These are phyloP conservation scores for Saccharomyces hybrid DNA, from an alignment of 1,139 yeast species.

Conservation along the genomic window DNA sequence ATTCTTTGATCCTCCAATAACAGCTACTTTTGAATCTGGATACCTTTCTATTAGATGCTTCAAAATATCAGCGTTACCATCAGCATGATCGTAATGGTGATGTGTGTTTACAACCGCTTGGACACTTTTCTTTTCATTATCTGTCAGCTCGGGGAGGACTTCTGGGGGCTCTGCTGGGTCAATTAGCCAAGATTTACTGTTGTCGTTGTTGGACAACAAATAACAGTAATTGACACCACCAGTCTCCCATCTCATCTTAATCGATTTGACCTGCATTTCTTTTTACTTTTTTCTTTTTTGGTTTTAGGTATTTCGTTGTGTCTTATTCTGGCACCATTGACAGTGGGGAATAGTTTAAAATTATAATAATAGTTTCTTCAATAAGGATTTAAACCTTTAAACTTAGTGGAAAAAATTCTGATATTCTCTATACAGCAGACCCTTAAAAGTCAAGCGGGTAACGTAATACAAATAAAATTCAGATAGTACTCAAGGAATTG, in stretches of 20 bases:
- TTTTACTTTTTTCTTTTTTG: constrained; percentile 1
- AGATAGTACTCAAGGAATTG: not conserved
- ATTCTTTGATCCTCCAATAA: constrained; percentile 66
- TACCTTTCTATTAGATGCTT: constrained; percentile 22
- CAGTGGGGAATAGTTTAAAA: not conserved
- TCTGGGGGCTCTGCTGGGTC: constrained; percentile 88
- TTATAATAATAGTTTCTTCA: no score
- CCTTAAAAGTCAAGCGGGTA: not conserved
- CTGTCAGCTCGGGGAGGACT: constrained; percentile 34
- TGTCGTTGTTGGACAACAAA: constrained; percentile 60
- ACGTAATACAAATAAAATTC: not conserved
- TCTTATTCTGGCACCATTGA: not conserved
- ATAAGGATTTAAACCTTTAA: no score
- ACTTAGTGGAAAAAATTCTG: no score
- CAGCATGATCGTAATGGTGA: constrained; percentile 92
- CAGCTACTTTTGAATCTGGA: constrained; percentile 38
- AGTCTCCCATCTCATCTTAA: constrained; percentile 92
- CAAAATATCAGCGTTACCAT: constrained; percentile 51
- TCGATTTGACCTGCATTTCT: constrained; percentile 69
- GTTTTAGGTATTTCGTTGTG: not conserved
- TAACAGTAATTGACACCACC: constrained; percentile 86
- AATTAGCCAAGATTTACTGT: constrained; percentile 69
- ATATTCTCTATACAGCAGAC: no score
- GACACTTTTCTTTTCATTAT: constrained; percentile 37
- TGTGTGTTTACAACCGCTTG: constrained; percentile 87